phyloP scores from a whole-genome alignment of 2,329 filamentous ascomycete genomes.

The Talaromyces sp. region DNA sequence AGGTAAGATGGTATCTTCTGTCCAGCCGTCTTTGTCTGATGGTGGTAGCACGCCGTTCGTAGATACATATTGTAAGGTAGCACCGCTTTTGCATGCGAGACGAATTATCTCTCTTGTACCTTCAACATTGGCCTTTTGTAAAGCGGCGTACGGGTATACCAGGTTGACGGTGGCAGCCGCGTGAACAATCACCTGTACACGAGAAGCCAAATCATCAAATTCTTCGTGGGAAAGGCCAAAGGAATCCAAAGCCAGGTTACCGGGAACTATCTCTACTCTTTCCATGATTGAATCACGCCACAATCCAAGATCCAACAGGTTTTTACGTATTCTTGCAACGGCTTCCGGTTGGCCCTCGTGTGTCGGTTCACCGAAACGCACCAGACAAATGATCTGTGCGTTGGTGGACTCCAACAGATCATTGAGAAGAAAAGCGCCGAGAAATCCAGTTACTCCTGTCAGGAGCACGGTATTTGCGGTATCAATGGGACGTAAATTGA shows the following conservation, averaged over 20 bases:
- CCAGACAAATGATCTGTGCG: conserved; percentile 66
- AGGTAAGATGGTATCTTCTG: conserved; percentile 62
- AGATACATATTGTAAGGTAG: conserved; percentile 72
- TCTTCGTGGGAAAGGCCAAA: conserved; percentile 62
- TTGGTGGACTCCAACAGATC: conserved; percentile 63
- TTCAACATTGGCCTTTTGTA: conserved; percentile 69
- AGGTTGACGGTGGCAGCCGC: conserved; percentile 74
- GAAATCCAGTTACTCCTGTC: conserved; percentile 70
- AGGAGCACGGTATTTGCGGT: conserved; percentile 65
- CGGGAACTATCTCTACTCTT: conserved; percentile 68
- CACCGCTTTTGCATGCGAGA: conserved; percentile 60
- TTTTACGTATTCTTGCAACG: conserved; percentile 67
- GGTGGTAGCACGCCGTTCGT: conserved; percentile 75
- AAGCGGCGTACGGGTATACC: conserved; percentile 73
- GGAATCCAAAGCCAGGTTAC: conserved; percentile 63
- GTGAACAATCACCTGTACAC: conserved; percentile 69
- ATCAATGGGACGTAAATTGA: conserved; percentile 54
- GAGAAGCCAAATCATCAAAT: conserved; percentile 60
- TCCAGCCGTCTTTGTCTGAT: conserved; percentile 61
- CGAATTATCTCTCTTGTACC: conserved; percentile 72
- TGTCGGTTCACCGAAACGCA: conserved; percentile 64
- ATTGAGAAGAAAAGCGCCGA: conserved; percentile 69
- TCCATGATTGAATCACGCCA: conserved; percentile 75
- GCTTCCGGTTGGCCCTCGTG: conserved; percentile 61
- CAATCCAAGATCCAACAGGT: conserved; percentile 70